Percentiles rank a stretch among this genome's conserved stretches.
phyloP scores from a whole-genome alignment of 1,139 yeast species.

The Scheffersomyces lignicola region DNA sequence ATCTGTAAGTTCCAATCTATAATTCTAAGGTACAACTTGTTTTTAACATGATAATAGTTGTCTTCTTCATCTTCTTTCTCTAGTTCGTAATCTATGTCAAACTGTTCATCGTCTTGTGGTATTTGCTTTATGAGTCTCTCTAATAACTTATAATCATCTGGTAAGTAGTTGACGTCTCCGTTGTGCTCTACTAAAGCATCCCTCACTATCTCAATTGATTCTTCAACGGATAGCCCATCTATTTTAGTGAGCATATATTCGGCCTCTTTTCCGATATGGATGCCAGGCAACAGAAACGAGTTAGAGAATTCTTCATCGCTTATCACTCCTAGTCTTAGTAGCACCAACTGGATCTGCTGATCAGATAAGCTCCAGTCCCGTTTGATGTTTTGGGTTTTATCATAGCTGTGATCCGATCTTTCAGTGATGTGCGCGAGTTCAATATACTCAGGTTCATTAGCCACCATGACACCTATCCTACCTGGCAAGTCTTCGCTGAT shows the following conservation, averaged over 20 bases:
- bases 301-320: slow-evolving; percentile 25
- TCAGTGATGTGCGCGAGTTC: too few relatives aligned
- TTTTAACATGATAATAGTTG: slow-evolving; percentile 17
- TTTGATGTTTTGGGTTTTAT: too few relatives aligned
- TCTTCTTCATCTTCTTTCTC: slow-evolving; percentile 11
- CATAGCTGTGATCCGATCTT: too few relatives aligned
- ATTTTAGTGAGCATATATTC: slow-evolving; percentile 33
- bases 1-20: slow-evolving; percentile 38
- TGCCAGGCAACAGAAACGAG: slow-evolving; percentile 13
- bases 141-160: slow-evolving; percentile 36
- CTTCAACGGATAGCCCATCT: slow-evolving; percentile 17
- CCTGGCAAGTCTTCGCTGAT: too few relatives aligned
- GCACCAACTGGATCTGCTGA: slow-evolving; percentile 26
- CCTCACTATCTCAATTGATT: slow-evolving; percentile 35
- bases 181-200: slow-evolving; percentile 39
- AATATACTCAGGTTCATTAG: slow-evolving; percentile 2
- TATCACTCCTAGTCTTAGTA: slow-evolving; percentile 31
- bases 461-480: slow-evolving; percentile 1
- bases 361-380: slow-evolving; percentile 15
- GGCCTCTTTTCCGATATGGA: slow-evolving; percentile 20
- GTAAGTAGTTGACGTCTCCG: slow-evolving; percentile 43
- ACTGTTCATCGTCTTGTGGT: slow-evolving; percentile 17
- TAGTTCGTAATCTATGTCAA: slow-evolving; percentile 1
- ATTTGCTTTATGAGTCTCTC: slow-evolving; percentile 28
- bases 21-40: slow-evolving; percentile 29